These are phyloP conservation scores for Setomelanomma holmii DNA, from an alignment of 2,329 filamentous ascomycete genomes.

Conservation along the genomic window DNA sequence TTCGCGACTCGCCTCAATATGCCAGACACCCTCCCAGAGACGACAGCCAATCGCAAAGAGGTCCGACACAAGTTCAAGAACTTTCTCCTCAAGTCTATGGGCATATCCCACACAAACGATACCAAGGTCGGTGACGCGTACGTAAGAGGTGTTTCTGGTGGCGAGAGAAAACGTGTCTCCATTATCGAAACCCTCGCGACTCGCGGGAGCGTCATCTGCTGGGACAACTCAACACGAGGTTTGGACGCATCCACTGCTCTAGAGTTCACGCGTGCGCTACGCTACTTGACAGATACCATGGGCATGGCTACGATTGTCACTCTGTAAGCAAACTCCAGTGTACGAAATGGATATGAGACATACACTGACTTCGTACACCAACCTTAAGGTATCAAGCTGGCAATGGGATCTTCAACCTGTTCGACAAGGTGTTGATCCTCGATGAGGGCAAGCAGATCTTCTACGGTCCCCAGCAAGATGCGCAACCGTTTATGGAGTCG, in stretches of 20 bases:
- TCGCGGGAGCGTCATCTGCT: slow-evolving; percentile 62
- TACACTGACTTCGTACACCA: no score
- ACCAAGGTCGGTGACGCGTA: slow-evolving; percentile 74
- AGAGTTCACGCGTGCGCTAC: slow-evolving; percentile 62
- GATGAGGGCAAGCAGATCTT: slow-evolving; percentile 80
- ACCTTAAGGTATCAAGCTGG: slow-evolving; percentile 59
- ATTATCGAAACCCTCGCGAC: slow-evolving; percentile 70
- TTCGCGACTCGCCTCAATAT: slow-evolving; percentile 75
- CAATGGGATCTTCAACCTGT: slow-evolving; percentile 63
- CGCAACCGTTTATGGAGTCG: slow-evolving; percentile 68
- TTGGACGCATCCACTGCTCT: slow-evolving; percentile 54
- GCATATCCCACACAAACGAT: slow-evolving; percentile 60
- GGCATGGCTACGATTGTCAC: slow-evolving; percentile 62
- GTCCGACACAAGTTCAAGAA: slow-evolving; percentile 68
- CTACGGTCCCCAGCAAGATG: slow-evolving; percentile 66
- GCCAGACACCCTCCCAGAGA: slow-evolving; percentile 66
- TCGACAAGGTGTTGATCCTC: slow-evolving; percentile 76
- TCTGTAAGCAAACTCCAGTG: no score
- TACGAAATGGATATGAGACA: no score
- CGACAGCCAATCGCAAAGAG: slow-evolving; percentile 66
- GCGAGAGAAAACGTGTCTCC: slow-evolving; percentile 73
- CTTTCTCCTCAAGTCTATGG: slow-evolving; percentile 72
- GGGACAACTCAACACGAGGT: slow-evolving; percentile 52
- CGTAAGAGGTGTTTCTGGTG: slow-evolving; percentile 71
- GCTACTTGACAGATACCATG: slow-evolving; percentile 57